These are phyloP conservation scores for Chalciporus chontae DNA, from an alignment of 768 basidiomycete genomes.

Conservation along the genomic window DNA sequence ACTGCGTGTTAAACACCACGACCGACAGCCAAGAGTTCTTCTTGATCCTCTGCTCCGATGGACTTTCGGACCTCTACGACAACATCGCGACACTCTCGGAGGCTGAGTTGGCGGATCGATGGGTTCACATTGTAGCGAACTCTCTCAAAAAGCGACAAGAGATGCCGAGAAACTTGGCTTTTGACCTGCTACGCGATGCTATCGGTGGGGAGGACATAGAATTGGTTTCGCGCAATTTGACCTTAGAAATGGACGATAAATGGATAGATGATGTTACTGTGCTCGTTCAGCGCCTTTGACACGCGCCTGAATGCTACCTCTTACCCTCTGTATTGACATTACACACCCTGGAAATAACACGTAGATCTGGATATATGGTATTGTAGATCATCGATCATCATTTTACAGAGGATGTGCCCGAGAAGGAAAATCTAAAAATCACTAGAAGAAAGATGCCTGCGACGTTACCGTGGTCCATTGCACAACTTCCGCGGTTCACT, in stretches of 20 bases:
- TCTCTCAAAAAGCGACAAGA: conserved; percentile 21
- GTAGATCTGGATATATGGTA: conserved; percentile 8
- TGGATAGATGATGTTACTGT: conserved; percentile 52
- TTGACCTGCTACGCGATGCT: conserved; percentile 39
- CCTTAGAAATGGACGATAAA: conserved; percentile 47
- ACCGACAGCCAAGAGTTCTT: conserved; percentile 21
- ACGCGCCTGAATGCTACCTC: not conserved
- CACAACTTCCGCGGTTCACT: not conserved
- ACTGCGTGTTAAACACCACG: conserved; percentile 27
- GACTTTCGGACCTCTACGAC: conserved; percentile 41
- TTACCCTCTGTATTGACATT: not conserved
- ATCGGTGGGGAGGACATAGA: conserved; percentile 41
- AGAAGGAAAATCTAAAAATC: not conserved
- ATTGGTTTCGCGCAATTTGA: conserved; percentile 41
- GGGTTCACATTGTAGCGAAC: conserved; percentile 32
- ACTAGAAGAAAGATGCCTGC: not conserved
- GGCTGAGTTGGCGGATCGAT: conserved; percentile 31
- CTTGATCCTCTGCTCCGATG: conserved; percentile 46
- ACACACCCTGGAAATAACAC: not conserved
- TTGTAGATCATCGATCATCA: conserved; percentile 1
- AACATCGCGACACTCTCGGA: conserved; percentile 19
- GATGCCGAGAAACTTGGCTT: conserved; percentile 33
- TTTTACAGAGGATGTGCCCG: not conserved
- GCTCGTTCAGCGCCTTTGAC: conserved; percentile 38
- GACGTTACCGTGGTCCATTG: not conserved